A percentile compares a stretch with the other conserved stretches of the same genome.
Conservation (phyloP, 1,139 yeast genomes). For the Yamadazyma friedrichii region DNA sequence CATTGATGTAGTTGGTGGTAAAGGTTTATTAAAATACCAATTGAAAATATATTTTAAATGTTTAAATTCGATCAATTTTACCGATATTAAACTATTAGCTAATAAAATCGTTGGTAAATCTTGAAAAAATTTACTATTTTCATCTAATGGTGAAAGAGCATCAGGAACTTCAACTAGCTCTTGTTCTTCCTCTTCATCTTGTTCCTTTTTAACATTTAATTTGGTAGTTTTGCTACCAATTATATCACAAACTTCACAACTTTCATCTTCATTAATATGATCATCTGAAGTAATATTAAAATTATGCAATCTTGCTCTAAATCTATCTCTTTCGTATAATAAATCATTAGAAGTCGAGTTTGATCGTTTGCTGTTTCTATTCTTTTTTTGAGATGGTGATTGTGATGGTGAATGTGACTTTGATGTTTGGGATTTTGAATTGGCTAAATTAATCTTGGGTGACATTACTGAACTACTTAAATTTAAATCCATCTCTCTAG, state of each 20-base stretch:
- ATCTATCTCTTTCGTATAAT: conserved; percentile 43
- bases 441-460: background rate
- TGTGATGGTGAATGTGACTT: background rate
- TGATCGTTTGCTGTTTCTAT: conserved; percentile 29
- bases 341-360: conserved; percentile 44
- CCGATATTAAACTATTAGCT: conserved; percentile 7
- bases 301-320: conserved; percentile 39
- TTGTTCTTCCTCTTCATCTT: conserved; percentile 1
- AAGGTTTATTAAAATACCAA: conserved; percentile 50
- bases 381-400: background rate
- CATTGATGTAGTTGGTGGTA: conserved; percentile 67
- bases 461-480: background rate
- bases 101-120: conserved; percentile 2
- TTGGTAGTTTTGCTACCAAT: conserved; percentile 40
- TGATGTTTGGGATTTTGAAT: background rate
- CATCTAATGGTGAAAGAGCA: conserved; percentile 26
- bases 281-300: conserved; percentile 23
- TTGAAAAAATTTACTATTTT: conserved; percentile 21
- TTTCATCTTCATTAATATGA: conserved; percentile 26
- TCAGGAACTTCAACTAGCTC: background rate
- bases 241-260: conserved; percentile 41
- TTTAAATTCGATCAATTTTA: conserved; percentile 24
- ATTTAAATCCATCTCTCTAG: conserved; percentile 1
- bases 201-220: conserved; percentile 22
- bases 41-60: conserved; percentile 36